Base-by-base conservation (phyloP, 148 eudicot species). In the Rhododendron molle region DNA sequence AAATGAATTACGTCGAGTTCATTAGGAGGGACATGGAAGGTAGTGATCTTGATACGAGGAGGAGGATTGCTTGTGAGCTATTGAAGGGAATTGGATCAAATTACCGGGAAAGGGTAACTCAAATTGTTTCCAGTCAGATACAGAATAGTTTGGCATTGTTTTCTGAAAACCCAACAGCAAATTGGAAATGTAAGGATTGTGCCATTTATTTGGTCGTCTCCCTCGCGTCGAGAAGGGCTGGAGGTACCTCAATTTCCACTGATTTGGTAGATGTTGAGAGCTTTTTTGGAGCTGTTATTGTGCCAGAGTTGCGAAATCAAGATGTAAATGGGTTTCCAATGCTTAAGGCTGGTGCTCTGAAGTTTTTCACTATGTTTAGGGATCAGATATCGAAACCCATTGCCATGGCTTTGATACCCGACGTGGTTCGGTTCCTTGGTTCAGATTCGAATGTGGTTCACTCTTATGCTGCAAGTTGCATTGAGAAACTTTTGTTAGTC, bases 51-150 rank as follows among this genome's bases (percentile, higher is more conserved):
- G 99, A 97, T 87, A 97, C 99, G 6, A 89, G 95, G 90, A 93
- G 99, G 89, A 92, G 99, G 84, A 95, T 95, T 87, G 98, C 98
- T 21, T 97, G 99, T 92, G 99, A 97, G 89, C 98, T 97, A 84
- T 91, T 95, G 32, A 97, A 97, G 90, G 99, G 98, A 44, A 93
- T 93, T 86, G 96, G 95, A 40, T 88, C 87, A 50, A 91, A 95
- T 86, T 93, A 97, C 86, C 92, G 91, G 84, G 94, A 97, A 81
- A 93, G 92, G 90, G 94, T 97, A 52, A 91, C 92, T 79, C 89
- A 89, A 83, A 91, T 87, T 93, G 93, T 93, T 44, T 92, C 93
- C 43, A 86, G 58, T 90, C 95, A 91, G 88, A 89, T 97, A 85
- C 93, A 92, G 87, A 84, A 86, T 72, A 90, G 93, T 90, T 88